These are phyloP conservation scores for Boletus edulis DNA, from an alignment of 768 basidiomycete species.

Conservation along the genomic window DNA sequence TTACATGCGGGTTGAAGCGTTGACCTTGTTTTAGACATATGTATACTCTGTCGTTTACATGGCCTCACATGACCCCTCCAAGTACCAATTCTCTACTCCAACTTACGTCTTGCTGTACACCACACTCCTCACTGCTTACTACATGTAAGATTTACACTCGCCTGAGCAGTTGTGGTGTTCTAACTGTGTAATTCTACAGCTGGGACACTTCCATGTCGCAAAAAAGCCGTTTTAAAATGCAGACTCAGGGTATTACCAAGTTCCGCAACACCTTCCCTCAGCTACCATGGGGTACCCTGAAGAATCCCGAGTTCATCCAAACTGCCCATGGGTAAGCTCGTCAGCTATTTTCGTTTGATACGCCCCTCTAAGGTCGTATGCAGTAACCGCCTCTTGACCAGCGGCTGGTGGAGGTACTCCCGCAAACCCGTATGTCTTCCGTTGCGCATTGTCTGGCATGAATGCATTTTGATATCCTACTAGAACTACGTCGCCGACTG, in stretches of 20 bases:
- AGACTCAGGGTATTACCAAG: constrained; percentile 81
- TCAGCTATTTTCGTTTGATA: background rate
- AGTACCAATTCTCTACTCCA: constrained; percentile 81
- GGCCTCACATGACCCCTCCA: constrained; percentile 87
- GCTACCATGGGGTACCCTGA: constrained; percentile 74
- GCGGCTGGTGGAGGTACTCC: constrained; percentile 92
- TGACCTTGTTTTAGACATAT: constrained; percentile 61
- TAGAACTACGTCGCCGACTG: constrained; percentile 96
- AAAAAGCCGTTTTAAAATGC: constrained; percentile 98
- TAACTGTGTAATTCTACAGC: constrained; percentile 37
- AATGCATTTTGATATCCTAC: background rate
- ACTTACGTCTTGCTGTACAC: constrained; percentile 71
- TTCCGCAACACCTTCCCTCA: constrained; percentile 95
- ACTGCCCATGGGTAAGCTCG: constrained; percentile 80
- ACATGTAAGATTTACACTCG: constrained; percentile 51
- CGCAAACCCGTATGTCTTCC: constrained; percentile 78
- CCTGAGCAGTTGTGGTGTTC: background rate
- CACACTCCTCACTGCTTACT: constrained; percentile 82
- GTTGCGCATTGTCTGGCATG: background rate
- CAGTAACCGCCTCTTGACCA: constrained; percentile 86
- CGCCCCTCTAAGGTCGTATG: constrained; percentile 6
- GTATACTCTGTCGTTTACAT: constrained; percentile 98
- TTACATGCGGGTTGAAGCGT: background rate
- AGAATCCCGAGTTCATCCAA: constrained; percentile 90
- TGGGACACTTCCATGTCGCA: constrained; percentile 97